Base-by-base conservation (phyloP, 345 rosid species). In the Camelina sativa region DNA sequence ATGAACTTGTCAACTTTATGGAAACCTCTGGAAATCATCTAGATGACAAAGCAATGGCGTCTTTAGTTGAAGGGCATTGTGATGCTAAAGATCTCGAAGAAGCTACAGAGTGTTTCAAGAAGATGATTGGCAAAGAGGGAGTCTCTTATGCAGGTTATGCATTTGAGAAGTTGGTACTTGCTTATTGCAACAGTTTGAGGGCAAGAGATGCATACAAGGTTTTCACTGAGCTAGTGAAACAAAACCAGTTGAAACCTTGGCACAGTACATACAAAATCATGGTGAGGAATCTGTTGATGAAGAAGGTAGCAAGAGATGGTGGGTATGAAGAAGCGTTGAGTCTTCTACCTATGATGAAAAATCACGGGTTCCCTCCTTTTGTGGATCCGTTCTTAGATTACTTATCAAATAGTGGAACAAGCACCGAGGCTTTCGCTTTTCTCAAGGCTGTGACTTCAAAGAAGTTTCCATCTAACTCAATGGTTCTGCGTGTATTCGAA, bases 21-120 rank as follows among this genome's bases (percentile, higher is more conserved):
- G 89, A 86, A 80, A 76, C 84, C 10, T 79, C 90, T 19, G 90
- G 85, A 15, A 62, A 76, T 69, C 54, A 80, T 76, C 61, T 83
- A 56, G 92, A 90, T 79, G 74, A 78, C 67, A 85, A 80, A 72
- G 86, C 85, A 1, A 85, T 88, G 89, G 83, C 76, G 10, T 81
- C 88, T 72, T 80, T 87, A 47, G 83, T 89, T 65, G 86, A 88
- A 82, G 91, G 93, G 69, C 82, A 85, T 68, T 88, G 98, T 80
- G 80, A 71, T 58, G 87, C 89, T 1, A 88, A 84, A 25, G 84
- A 90, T 69, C 87, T 94, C 5, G 93, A 88, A 62, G 82, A 83
- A 78, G 97, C 97, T 52, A 67, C 84, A 5, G 76, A 74, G n/a
- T 85, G 84, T 85, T 87, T 94, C 68, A 72, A 61, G 60, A 77